Conservation (phyloP, 1,139 yeast species). For the Petasospora rhodanensis region DNA sequence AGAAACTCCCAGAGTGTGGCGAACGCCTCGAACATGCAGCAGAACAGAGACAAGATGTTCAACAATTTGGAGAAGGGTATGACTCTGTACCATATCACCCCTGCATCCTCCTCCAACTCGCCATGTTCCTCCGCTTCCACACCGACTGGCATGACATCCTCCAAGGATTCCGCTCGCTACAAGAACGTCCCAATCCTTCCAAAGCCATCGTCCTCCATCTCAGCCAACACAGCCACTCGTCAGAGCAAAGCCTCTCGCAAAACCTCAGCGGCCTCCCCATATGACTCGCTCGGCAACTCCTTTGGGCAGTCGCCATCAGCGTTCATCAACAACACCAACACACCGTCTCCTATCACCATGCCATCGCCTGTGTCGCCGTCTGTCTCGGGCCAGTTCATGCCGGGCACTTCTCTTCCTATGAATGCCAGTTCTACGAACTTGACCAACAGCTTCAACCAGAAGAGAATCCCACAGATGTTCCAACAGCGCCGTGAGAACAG, state of each 20-base stretch:
- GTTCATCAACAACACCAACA: slow-evolving; percentile 13
- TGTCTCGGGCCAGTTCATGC: slow-evolving; percentile 5
- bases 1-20: slow-evolving; percentile 24
- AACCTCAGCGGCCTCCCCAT: slow-evolving; percentile 16
- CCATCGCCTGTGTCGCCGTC: slow-evolving; percentile 25
- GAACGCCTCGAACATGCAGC: slow-evolving; percentile 2
- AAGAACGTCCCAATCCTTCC: slow-evolving; percentile 27
- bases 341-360: slow-evolving; percentile 24
- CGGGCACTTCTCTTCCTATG: slow-evolving; percentile 19
- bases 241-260: slow-evolving; percentile 7
- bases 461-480: slow-evolving; percentile 25
- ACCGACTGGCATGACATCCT: slow-evolving; percentile 2
- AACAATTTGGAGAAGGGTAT: slow-evolving; percentile 21
- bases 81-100: slow-evolving; percentile 14
- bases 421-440: slow-evolving; percentile 22
- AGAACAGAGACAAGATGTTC: slow-evolving; percentile 14
- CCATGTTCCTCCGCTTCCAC: slow-evolving; percentile 12
- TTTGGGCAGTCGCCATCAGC: slow-evolving; percentile 11
- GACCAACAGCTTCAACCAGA: slow-evolving; percentile 25
- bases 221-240: slow-evolving; percentile 13
- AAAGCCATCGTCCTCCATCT: slow-evolving; percentile 21
- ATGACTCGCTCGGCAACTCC: slow-evolving; percentile 15
- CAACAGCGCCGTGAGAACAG: slow-evolving; percentile 15
- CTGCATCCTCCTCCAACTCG: slow-evolving; percentile 11
- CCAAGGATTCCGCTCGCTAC: slow-evolving; percentile 5